These are phyloP conservation scores for Colletotrichum siamense DNA, from an alignment of 2,329 filamentous ascomycete genomes.

Conservation along the genomic window DNA sequence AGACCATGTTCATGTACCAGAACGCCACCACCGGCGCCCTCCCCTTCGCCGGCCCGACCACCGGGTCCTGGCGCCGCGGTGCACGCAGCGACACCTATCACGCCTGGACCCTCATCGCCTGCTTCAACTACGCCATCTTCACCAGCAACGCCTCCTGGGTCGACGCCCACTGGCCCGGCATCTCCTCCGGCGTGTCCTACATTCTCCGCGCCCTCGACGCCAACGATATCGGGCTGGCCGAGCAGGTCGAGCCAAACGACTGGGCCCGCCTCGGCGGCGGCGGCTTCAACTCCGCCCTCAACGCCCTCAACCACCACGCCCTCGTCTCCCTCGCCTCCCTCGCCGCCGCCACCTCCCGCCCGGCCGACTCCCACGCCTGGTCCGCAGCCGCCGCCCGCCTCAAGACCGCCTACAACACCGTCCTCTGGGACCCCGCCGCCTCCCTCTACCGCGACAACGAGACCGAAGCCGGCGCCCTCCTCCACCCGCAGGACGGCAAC, in stretches of 20 bases:
- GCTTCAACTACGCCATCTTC: conserved; percentile 56
- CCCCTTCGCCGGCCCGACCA: conserved; percentile 28
- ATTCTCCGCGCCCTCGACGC: conserved; percentile 20
- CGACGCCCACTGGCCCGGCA: conserved; percentile 45
- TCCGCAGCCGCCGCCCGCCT: conserved; percentile 2
- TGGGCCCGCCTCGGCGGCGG: conserved; percentile 34
- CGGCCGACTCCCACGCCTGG: conserved; percentile 10
- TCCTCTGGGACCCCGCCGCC: conserved; percentile 48
- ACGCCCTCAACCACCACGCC: conserved; percentile 35
- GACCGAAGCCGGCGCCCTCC: conserved; percentile 34
- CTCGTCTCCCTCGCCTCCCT: conserved; percentile 27
- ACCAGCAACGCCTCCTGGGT: conserved; percentile 49
- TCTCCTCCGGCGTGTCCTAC: conserved; percentile 35
- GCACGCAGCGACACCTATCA: conserved; percentile 28
- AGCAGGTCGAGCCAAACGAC: conserved; percentile 28
- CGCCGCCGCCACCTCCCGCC: conserved; percentile 11
- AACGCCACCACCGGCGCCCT: conserved; percentile 27
- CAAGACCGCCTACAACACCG: conserved; percentile 43
- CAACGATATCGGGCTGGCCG: background rate
- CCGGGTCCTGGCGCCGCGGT: conserved; percentile 21
- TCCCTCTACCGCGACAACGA: conserved; percentile 56
- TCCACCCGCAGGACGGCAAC: conserved; percentile 57
- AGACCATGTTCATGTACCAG: conserved; percentile 43
- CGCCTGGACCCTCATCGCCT: conserved; percentile 56
- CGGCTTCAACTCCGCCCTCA: conserved; percentile 35